Base-by-base conservation (phyloP, 106 monocot species). In the Acorus calamus region DNA sequence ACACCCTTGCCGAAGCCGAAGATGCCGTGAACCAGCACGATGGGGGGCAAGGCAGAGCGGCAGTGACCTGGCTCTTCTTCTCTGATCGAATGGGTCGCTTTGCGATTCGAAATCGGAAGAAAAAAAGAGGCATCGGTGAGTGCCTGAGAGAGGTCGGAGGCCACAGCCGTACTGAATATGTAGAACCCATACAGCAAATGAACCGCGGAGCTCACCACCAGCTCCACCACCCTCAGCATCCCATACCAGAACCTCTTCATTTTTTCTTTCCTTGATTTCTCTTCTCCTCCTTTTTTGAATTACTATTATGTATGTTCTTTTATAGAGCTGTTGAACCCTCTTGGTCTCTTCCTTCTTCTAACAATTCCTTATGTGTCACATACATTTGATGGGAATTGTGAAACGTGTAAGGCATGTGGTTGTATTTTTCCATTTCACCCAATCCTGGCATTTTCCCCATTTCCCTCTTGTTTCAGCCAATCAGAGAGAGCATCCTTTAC, bases 1-100 rank as follows among this genome's bases (percentile, higher is more conserved):
- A 93, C 92, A 78, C 92, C 92, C 69, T 85, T 83, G 11, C 92
- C 92, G 55, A 93, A 93, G 2, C 92, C 92, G 46, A 93, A 93
- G 46, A 93, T 88, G 11, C 92, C 92, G 60, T 93, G 92, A 43
- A 93, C 88, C 8, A 93, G 64, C 45, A 93, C 92, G 52, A 93
- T 93, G 56, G 72, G 72, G 2, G 93, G 93, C 44, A 76, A 28
- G 28, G 28, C 28, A 28, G 28, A 28, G 83, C 44, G 76, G 78
- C 68, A 64, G 47, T 6, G 79, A 68, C 62, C 14, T 62, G 47
- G 6, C 70, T 74, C 13, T 11, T 43, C 44, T n/a, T 67, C 47
- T 49, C 50, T 65, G 50, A 54, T 14, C 55, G 42, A 49, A 61
- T 60, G 47, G 55, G 52, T 28, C n/a, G 49, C 14, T 48, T 55